Evolutionary conservation across 768 basidiomycete species (phyloP).

Genomic region (Boletus rubropictus): DNA sequence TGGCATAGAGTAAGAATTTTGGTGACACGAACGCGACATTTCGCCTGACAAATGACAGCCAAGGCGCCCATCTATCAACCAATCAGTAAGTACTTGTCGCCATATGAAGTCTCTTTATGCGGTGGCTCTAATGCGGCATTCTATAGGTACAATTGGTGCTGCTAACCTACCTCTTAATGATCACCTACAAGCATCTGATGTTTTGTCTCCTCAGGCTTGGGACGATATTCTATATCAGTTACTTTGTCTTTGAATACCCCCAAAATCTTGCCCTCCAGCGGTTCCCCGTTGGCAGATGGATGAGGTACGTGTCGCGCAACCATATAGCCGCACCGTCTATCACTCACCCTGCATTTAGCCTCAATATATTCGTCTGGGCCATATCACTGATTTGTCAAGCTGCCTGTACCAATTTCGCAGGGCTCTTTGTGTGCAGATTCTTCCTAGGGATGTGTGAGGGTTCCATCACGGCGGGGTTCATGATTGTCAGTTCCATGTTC

Average conservation of each 20-base stretch:
- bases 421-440: slow-evolving; percentile 56
- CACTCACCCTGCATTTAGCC: slow-evolving; percentile 28
- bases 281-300: slow-evolving; percentile 76
- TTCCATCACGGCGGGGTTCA: slow-evolving; percentile 65
- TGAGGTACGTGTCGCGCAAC: slow-evolving; percentile 44
- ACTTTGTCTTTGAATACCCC: slow-evolving; percentile 67
- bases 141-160: slow-evolving; percentile 60
- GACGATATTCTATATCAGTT: slow-evolving; percentile 69
- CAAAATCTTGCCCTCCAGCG: slow-evolving; percentile 67
- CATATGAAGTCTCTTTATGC: not conserved
- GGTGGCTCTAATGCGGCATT: not conserved
- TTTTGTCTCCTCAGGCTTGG: slow-evolving; percentile 47
- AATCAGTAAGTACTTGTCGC: slow-evolving; percentile 45
- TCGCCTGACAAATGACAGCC: slow-evolving; percentile 31
- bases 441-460: slow-evolving; percentile 72
- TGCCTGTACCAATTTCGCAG: slow-evolving; percentile 65
- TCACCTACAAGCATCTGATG: not conserved
- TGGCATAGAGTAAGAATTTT: slow-evolving; percentile 51
- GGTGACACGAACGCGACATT: not conserved
- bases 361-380: slow-evolving; percentile 66
- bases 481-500: slow-evolving; percentile 76
- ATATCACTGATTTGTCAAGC: slow-evolving; percentile 57
- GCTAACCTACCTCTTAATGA: not conserved
- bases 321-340: not conserved
- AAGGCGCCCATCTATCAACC: slow-evolving; percentile 55